Conservation (phyloP, 441 rosid genomes). For the Erodium trifolium region DNA sequence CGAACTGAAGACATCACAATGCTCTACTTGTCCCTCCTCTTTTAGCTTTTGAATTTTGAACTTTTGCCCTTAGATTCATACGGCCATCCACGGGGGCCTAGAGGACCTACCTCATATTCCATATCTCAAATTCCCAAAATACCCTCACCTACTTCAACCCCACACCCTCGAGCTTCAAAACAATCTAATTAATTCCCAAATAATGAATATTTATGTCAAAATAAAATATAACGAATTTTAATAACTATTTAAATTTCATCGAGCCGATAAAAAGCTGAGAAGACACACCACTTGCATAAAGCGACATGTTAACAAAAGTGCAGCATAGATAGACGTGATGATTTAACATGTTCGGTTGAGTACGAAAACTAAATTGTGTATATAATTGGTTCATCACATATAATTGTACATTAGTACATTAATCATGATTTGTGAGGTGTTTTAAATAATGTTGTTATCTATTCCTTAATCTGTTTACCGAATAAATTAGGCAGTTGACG, state of each 20-base stretch:
- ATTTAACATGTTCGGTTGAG: neutral
- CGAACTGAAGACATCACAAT: too few species aligned
- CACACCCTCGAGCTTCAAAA: too few species aligned
- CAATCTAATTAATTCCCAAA: too few species aligned
- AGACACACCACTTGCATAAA: neutral
- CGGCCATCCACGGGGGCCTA: neutral
- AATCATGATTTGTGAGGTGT: neutral
- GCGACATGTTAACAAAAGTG: neutral
- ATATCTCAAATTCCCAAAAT: neutral
- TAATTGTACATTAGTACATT: neutral
- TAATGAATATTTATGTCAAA: too few species aligned
- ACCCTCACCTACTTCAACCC: neutral
- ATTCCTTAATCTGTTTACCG: neutral
- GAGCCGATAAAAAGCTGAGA: neutral
- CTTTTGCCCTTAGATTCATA: neutral
- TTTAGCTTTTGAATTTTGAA: neutral
- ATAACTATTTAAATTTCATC: too few species aligned
- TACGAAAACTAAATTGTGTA: neutral
- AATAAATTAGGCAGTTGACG: conserved; percentile 4
- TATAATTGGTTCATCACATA: neutral
- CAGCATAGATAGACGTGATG: neutral
- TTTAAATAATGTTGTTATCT: neutral
- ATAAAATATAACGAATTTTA: too few species aligned
- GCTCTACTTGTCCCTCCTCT: neutral
- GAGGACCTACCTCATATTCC: neutral